Evolutionary conservation across 2,329 filamentous ascomycete species (phyloP), one percentile per base, ranked within the genome.

Genomic region (Thelonectria blattea): DNA sequence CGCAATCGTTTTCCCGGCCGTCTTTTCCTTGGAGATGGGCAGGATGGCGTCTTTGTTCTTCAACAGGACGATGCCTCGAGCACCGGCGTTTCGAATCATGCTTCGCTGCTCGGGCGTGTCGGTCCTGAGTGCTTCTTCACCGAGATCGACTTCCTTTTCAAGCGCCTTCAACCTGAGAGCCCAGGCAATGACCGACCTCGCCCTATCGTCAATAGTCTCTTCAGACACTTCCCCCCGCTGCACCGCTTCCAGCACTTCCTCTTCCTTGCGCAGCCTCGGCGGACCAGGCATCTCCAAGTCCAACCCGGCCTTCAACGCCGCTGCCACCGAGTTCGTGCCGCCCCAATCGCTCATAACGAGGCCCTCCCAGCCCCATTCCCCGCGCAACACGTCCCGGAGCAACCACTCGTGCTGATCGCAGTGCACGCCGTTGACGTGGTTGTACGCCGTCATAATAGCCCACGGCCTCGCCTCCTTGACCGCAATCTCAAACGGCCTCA

Each of bases 41-140:
- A 89, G 74, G 12, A 87, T 71, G 3, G 73, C 74, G 2, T 80
- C 79, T 57, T 87, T 81, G 63, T 89, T 89, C 73, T 89, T 89
- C 56, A 89, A 74, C 7, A 89, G 74, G 0, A 85, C 87, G 34
- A 89, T 70, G 1, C 86, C 86, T 71, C 88, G 83, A 14, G 63
- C 50, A 15, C 62, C 62, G 14, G 61, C 63, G 24, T 65, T 60
- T 14, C 65, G 58, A 34, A 68, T 66, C 3, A 68, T 50, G 12
- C 52, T 52, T 15, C 48, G 57, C 34, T 67, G 61, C 50, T 75
- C 72, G 14, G 70, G 72, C 39, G 62, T 67, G 55, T 71, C 59
- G 48, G 66, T 41, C 34, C 2, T 37, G 11, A 24, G 34, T 3
- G 62, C 63, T 30, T 65, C 51, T 41, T 68, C 66, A 5, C 55